Conservation (phyloP, 495 filamentous ascomycete species). For the Daldinia grandis region DNA sequence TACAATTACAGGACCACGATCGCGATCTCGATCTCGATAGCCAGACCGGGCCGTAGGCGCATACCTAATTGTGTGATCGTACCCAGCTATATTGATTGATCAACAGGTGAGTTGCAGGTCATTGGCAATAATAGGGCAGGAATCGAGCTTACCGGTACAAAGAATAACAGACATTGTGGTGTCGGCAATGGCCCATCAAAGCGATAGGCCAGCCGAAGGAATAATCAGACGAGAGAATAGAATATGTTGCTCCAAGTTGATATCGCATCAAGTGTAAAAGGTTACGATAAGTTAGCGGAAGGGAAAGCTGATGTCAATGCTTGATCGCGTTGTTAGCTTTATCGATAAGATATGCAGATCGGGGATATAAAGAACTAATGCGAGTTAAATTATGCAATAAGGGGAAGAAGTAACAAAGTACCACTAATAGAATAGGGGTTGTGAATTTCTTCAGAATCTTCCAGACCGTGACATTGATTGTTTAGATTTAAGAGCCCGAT, state of each 20-base stretch:
- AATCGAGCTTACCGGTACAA: slow-evolving; percentile 72
- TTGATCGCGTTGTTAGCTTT: background rate
- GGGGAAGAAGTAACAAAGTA: background rate
- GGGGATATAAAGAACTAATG: background rate
- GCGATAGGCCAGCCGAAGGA: slow-evolving; percentile 9
- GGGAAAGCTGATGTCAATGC: background rate
- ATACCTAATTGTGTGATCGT: slow-evolving; percentile 98
- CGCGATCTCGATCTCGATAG: background rate
- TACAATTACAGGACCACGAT: background rate
- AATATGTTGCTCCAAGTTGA: background rate
- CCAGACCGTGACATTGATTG: too few relatives aligned
- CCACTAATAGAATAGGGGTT: background rate
- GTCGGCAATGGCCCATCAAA: slow-evolving; percentile 18
- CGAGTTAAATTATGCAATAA: background rate
- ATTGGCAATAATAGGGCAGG: slow-evolving; percentile 2
- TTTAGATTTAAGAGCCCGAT: too few relatives aligned
- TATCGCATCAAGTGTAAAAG: slow-evolving; percentile 10
- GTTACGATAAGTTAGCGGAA: background rate
- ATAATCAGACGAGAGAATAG: background rate
- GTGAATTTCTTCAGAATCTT: background rate
- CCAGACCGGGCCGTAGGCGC: slow-evolving; percentile 31
- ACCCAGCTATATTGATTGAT: slow-evolving; percentile 76
- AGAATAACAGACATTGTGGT: slow-evolving; percentile 83
- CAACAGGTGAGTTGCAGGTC: slow-evolving; percentile 25
- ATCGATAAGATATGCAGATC: background rate